Conservation (phyloP, 169 alveolate species). For the Theileria parva region DNA sequence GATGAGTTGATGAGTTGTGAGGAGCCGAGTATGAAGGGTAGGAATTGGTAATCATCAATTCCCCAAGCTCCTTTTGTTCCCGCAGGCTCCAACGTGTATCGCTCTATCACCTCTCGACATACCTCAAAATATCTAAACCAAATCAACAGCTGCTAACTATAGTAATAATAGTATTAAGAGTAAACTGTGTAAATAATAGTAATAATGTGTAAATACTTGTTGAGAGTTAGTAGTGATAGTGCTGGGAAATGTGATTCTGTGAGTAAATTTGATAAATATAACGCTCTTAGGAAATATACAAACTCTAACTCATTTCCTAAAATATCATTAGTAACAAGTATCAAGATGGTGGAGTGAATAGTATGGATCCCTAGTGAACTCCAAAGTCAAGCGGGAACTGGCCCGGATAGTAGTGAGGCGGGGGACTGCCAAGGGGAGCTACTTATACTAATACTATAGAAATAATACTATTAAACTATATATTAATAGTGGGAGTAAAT, state of each 20-base stretch:
- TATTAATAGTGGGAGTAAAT: no score
- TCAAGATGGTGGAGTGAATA: no score
- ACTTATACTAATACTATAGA: no score
- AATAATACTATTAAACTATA: no score
- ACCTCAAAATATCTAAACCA: constrained; percentile 87
- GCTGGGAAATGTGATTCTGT: constrained; percentile 11
- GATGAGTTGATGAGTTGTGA: constrained; percentile 82
- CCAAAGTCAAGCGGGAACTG: no score
- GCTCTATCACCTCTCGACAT: constrained; percentile 89
- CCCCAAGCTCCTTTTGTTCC: constrained; percentile 99
- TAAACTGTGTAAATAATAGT: not conserved
- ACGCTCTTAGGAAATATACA: constrained; percentile 26
- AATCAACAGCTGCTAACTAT: not conserved
- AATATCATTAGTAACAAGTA: not conserved
- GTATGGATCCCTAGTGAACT: no score
- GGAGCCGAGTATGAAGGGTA: constrained; percentile 94
- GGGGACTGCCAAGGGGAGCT: no score
- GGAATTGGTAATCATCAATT: constrained; percentile 96
- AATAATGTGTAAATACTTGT: constrained; percentile 39
- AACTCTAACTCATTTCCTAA: constrained; percentile 61
- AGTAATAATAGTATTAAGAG: no score
- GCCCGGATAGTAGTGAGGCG: no score
- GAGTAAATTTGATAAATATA: constrained; percentile 15
- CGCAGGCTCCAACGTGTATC: constrained; percentile 98
- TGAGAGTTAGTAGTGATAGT: constrained; percentile 28